Percentiles rank a stretch among this genome's conserved stretches.
Conservation (phyloP, 306 rosid species). For the Cucumis hystrix region DNA sequence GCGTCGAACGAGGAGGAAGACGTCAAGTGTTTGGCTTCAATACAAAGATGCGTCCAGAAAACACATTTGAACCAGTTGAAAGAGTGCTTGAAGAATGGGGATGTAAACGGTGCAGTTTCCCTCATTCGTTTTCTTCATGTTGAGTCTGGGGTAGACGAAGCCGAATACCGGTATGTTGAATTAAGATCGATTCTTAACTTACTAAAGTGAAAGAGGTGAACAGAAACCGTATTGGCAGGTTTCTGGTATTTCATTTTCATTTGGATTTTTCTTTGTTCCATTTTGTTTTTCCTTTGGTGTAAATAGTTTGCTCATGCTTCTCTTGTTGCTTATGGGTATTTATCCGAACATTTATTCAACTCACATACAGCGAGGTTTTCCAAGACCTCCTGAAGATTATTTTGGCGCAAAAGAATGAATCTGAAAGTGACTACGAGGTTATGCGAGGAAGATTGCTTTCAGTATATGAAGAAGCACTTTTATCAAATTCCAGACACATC, state of each 20-base stretch:
- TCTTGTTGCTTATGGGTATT: conserved; percentile 16
- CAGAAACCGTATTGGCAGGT: neutral
- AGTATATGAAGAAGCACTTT: conserved; percentile 60
- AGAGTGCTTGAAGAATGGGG: conserved; percentile 36
- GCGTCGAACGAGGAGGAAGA: conserved; percentile 37
- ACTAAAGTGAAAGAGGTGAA: neutral
- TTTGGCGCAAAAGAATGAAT: conserved; percentile 34
- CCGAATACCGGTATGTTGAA: conserved; percentile 69
- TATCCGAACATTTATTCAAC: conserved; percentile 13
- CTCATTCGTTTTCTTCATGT: conserved; percentile 61
- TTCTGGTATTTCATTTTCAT: neutral
- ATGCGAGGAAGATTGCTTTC: conserved; percentile 46
- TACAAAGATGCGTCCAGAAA: conserved; percentile 53
- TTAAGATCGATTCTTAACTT: neutral
- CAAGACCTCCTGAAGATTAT: conserved; percentile 69
- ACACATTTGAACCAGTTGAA: conserved; percentile 65
- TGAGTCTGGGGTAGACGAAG: conserved; percentile 54
- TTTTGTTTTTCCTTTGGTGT: neutral
- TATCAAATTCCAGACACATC: conserved; percentile 57
- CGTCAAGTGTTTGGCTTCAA: conserved; percentile 33
- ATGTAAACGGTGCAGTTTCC: conserved; percentile 39
- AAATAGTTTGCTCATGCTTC: neutral
- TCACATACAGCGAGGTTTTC: conserved; percentile 61
- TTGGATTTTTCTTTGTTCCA: neutral
- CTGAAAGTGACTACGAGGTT: conserved; percentile 52